Evolutionary conservation across 2,329 filamentous ascomycete species (phyloP).

Genomic region (Colletotrichum aenigma): DNA sequence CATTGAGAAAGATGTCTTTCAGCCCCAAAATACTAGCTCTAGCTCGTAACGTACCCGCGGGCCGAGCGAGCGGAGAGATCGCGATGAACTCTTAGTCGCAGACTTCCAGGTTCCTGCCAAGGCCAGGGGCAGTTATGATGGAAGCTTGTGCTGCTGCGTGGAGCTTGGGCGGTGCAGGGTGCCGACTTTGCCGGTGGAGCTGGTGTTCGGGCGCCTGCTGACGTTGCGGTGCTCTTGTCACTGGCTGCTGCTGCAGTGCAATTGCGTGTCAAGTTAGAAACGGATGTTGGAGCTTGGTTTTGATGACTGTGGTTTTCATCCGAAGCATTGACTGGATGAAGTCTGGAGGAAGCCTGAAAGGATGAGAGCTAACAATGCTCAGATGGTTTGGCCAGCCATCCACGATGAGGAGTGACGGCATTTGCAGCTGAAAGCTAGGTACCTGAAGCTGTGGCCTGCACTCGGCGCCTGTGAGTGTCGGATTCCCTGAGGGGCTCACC

Average conservation of each 20-base stretch:
- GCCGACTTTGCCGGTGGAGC: slow-evolving; percentile 13
- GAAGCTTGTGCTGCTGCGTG: neutral
- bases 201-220: neutral
- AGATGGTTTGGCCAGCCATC: neutral
- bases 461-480: neutral
- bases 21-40: neutral
- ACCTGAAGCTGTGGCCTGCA: neutral
- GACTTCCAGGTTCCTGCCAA: slow-evolving; percentile 8
- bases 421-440: neutral
- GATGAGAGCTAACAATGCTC: neutral
- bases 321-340: neutral
- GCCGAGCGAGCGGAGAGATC: neutral
- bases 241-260: neutral
- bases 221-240: neutral
- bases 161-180: slow-evolving; percentile 4
- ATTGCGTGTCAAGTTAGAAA: neutral
- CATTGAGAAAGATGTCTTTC: neutral
- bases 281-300: neutral
- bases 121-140: neutral
- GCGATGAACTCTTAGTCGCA: neutral
- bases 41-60: neutral
- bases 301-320: neutral
- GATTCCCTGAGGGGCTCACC: slow-evolving; percentile 5
- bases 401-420: neutral
- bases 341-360: neutral